Evolutionary conservation across 345 rosid species (phyloP).

Genomic region (Citrus sp.): DNA sequence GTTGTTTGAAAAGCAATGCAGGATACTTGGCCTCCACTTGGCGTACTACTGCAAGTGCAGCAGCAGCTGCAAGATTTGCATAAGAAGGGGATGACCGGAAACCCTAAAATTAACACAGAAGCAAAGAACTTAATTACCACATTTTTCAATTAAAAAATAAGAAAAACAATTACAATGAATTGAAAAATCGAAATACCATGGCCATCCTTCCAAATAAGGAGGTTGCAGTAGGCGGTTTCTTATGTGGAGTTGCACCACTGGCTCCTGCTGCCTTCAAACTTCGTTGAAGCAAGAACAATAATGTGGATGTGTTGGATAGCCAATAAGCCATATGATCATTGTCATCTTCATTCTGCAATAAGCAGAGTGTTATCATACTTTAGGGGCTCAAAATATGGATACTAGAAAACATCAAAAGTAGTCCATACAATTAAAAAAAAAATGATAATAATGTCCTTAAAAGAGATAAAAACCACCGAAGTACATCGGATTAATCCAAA

Average conservation of each 20-base stretch:
- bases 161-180: conserved; percentile 13
- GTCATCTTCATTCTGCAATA: conserved; percentile 81
- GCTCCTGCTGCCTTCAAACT: conserved; percentile 76
- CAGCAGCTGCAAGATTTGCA: conserved; percentile 68
- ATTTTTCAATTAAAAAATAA: conserved; percentile 5
- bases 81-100: conserved; percentile 95
- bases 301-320: conserved; percentile 84
- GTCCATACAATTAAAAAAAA: background rate
- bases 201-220: conserved; percentile 97
- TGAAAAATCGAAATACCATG: conserved; percentile 48
- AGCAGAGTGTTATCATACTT: background rate
- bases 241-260: conserved; percentile 51
- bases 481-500: background rate
- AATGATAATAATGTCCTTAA: background rate
- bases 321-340: conserved; percentile 96
- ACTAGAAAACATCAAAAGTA: background rate
- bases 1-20: conserved; percentile 96
- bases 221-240: conserved; percentile 74
- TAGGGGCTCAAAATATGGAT: background rate
- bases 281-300: conserved; percentile 85
- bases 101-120: conserved; percentile 51
- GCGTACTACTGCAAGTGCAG: conserved; percentile 72
- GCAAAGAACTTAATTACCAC: conserved; percentile 8
- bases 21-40: conserved; percentile 98
- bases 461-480: background rate